Evolutionary conservation across 169 alveolate genomes (phyloP).

Genomic region (Neospora caninum): DNA sequence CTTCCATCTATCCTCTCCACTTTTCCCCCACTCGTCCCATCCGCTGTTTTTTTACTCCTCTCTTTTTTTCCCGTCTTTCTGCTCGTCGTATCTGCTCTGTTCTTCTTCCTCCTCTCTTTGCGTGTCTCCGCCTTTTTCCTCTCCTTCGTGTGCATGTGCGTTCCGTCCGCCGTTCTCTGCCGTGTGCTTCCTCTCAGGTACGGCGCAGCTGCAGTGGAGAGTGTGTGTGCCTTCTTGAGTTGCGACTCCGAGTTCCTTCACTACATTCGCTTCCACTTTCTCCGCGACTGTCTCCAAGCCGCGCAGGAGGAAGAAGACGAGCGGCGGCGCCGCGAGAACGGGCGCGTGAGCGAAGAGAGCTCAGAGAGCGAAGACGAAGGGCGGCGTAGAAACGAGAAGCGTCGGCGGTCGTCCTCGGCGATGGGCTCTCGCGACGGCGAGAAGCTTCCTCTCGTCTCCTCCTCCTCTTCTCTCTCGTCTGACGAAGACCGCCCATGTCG

Average conservation of each 20-base stretch:
- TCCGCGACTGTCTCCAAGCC: neutral
- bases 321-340: neutral
- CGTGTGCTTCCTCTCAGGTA: neutral
- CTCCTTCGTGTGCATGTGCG: neutral
- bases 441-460: too few species aligned
- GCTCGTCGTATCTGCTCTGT: too few species aligned
- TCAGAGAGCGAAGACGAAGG: neutral
- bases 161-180: neutral
- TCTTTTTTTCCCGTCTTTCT: neutral
- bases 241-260: conserved; percentile 22
- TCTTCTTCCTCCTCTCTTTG: neutral
- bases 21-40: too few species aligned
- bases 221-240: conserved; percentile 37
- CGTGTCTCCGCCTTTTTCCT: neutral
- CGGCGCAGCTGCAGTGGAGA: conserved; percentile 56
- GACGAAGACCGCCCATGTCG: neutral
- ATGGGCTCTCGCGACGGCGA: neutral
- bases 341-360: neutral
- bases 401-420: neutral
- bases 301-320: neutral
- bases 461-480: neutral
- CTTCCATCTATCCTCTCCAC: too few species aligned
- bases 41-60: neutral
- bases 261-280: conserved; percentile 23
- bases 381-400: neutral